Base-by-base conservation (phyloP, 2,329 filamentous ascomycete species). In the Aspergillus proliferans region DNA sequence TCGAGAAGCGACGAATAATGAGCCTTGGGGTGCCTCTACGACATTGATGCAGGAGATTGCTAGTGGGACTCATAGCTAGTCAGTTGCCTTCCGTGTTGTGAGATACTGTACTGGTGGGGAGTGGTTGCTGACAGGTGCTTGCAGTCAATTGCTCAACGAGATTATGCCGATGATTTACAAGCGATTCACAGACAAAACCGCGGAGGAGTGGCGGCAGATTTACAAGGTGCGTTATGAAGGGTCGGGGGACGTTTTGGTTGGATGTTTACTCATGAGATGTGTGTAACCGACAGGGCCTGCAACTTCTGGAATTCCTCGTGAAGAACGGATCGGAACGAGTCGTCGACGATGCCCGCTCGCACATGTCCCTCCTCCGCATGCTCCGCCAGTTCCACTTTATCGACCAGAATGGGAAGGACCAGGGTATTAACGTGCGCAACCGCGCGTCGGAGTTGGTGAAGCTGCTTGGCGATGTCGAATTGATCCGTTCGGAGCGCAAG, bases 91-190 rank as follows among this genome's bases (percentile, higher is more conserved):
- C 40, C 40, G 44, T 12, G 34, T 30, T 45, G 15, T 19, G 10
- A 28, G 36, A n/a, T 21, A 4, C 21, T 28, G 26, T 21, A 4
- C 21, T 28, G 26, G 8, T 10, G 26, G 26, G 34, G 19, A 14
- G 14, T 36, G 12, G 36, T 51, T 49, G 47, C 55, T 53, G 48
- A 59, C 47, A 24, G 6, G 19, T 34, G n/a, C 14, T 19, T 47
- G 49, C 66, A 96, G 92, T 69, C 90, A 95, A 83, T 83, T 91
- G 46, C 83, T 98, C 49, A 97, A 97, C 71, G 93, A 98, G 72
- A 97, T 98, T 68, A 98, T 98, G 93, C 93, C 93, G 58, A 93
- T 98, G 89, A 95, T 98, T 66, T 98, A 98, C 77, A 93, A 94
- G 65, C 88, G 93, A 57, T 98, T 98, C 71, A 98, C 93, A 52